Base-by-base conservation (phyloP, 768 basidiomycete genomes). In the Cystofilobasidium capitatum region DNA sequence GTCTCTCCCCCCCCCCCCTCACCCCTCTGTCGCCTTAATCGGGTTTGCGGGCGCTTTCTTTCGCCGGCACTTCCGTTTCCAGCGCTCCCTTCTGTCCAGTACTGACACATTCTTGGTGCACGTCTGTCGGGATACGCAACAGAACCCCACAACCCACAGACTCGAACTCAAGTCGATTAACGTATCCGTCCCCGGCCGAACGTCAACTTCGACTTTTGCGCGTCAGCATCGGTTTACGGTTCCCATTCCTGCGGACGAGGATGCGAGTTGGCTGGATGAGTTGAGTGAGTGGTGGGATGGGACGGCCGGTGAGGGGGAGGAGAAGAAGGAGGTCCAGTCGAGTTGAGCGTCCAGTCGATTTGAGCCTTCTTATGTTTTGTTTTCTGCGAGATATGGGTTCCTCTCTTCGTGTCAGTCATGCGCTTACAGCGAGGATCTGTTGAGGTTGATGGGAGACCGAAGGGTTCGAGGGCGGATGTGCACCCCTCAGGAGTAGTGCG, bases 81-180 rank as follows among this genome's bases (percentile, higher is more conserved):
- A 8, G 22, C 47, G 47, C 47, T 8, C 47, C 8, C 24, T 10
- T 49, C 47, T n/a, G n/a, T n/a, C n/a, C n/a, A n/a, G n/a, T n/a
- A n/a, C n/a, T n/a, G n/a, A n/a, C n/a, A n/a, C n/a, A n/a, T n/a
- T n/a, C n/a, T n/a, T n/a, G n/a, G n/a, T n/a, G n/a, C n/a, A n/a
- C n/a, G n/a, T n/a, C n/a, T n/a, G n/a, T n/a, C n/a, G n/a, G n/a
- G n/a, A n/a, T n/a, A n/a, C n/a, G n/a, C n/a, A n/a, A n/a, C 51
- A 55, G 51, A 55, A 55, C 51, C 51, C 51, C 51, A 3, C 29
- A 14, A 55, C 51, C 12, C 51, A 55, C 51, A 26, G 51, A 31
- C 51, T 55, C 26, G 51, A 55, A 12, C 7, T 55, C 29, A 10
- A 10, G 5, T 31, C 26, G 5, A 5, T 55, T 7, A 20, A 10